Evolutionary conservation across 805 yeast genomes (phyloP), one percentile per base, ranked within the genome.

Genomic region (Monosporozyma yasuniensis): DNA sequence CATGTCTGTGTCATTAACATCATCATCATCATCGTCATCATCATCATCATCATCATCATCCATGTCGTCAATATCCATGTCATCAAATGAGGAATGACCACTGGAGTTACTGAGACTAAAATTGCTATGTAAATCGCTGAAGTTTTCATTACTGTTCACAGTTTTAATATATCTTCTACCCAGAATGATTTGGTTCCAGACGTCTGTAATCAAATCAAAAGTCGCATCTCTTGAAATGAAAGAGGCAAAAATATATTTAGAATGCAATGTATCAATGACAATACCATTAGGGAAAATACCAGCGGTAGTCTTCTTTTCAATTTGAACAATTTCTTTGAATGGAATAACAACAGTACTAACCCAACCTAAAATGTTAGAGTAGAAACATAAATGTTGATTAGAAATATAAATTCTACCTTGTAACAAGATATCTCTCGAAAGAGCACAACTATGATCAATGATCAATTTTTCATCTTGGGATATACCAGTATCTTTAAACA

Each of bases 281-380:
- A 84, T 75, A 1, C 86, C 87, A 59, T 83, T 84, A 4, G 88
- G 88, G 52, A 84, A 81, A 16, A 84, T 70, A 0, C 81, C 82
- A 0, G 83, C 85, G 0, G 89, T 84, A 18, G 79, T 75, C 60
- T 76, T 79, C 63, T 83, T 83, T 54, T 80, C 84, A 25, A 84
- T 74, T 54, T 78, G 80, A 30, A 82, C 75, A 30, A 84, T 78
- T 56, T 83, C 86, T 50, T 73, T 77, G 50, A 83, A 71, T 3
- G 86, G 82, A 6, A 84, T 74, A 4, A 74, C 61, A 16, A 83
- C 62, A 51, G 77, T 77, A 4, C 87, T 83, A 0, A 80, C 83
- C 76, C 84, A 76, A 0, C 89, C 89, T 51, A 84, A 69, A 46
- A 84, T 77, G 55, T 81, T 83, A 1, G 87, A 80, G 53, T 81